These are phyloP conservation scores for Metschnikowia colocasiae DNA, from an alignment of 805 yeast genomes.

Conservation along the genomic window DNA sequence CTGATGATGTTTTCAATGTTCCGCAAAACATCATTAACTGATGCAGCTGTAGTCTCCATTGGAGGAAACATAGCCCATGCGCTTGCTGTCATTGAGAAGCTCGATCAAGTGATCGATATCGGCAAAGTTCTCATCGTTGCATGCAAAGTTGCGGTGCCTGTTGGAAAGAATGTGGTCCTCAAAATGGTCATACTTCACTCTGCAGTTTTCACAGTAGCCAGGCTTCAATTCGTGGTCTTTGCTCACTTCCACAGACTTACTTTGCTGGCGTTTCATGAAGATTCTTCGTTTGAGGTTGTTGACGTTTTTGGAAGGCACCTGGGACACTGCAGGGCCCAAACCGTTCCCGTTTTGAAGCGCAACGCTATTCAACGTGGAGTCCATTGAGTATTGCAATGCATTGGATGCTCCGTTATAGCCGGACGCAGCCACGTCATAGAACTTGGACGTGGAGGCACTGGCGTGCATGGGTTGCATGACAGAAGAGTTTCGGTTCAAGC, in stretches of 20 bases:
- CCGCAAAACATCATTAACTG: background rate
- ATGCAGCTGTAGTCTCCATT: constrained; percentile 36
- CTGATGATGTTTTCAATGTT: background rate
- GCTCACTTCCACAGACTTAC: constrained; percentile 20
- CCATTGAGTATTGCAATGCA: constrained; percentile 39
- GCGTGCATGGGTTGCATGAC: constrained; percentile 30
- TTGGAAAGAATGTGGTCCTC: constrained; percentile 68
- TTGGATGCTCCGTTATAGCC: constrained; percentile 45
- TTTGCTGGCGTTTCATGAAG: constrained; percentile 37
- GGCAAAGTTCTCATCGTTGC: constrained; percentile 62
- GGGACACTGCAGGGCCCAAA: constrained; percentile 55
- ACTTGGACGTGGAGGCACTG: constrained; percentile 34
- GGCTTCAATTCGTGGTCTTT: constrained; percentile 40
- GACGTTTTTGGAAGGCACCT: constrained; percentile 51
- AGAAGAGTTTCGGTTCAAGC: constrained; percentile 36
- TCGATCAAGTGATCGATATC: constrained; percentile 73
- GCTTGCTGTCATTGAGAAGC: constrained; percentile 41
- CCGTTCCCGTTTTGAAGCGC: constrained; percentile 44
- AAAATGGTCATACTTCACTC: constrained; percentile 75
- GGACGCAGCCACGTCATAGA: constrained; percentile 42
- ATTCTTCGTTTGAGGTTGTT: constrained; percentile 47
- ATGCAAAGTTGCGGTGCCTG: constrained; percentile 77
- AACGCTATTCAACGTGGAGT: constrained; percentile 34
- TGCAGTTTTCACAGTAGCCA: constrained; percentile 94
- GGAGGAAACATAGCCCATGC: constrained; percentile 40